Conservation (phyloP, 352 stramenopile species). For the Phytophthora ohioensis region DNA sequence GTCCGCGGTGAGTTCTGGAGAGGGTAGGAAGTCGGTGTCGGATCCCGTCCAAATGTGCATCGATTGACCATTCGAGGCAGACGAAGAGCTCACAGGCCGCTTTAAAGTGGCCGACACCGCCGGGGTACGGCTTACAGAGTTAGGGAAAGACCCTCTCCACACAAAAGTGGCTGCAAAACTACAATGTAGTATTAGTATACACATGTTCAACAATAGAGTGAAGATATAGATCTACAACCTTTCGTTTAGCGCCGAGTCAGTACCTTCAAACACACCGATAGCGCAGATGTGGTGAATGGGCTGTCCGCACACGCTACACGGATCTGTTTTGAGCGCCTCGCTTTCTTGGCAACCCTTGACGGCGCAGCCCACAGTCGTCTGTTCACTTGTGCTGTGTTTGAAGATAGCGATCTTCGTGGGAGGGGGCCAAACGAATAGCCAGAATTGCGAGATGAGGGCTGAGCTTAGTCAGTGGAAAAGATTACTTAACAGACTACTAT, state of each 20-base stretch:
- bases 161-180: conserved; percentile 2
- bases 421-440: not conserved
- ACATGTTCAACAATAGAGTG: not conserved
- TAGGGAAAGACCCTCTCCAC: not conserved
- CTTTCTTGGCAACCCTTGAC: too few relatives aligned
- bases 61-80: not conserved
- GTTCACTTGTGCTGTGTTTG: not conserved
- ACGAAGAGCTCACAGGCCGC: not conserved
- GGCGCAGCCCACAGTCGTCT: too few relatives aligned
- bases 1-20: not conserved
- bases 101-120: not conserved
- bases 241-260: too few relatives aligned
- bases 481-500: too few relatives aligned
- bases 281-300: too few relatives aligned
- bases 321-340: too few relatives aligned
- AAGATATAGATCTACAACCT: too few relatives aligned
- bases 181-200: not conserved
- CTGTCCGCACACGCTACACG: too few relatives aligned
- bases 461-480: not conserved
- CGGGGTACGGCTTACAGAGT: not conserved
- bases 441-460: not conserved
- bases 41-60: not conserved
- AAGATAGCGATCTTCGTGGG: not conserved
- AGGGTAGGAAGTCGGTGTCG: not conserved
- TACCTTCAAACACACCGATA: too few relatives aligned